Evolutionary conservation across 768 basidiomycete genomes (phyloP).

Genomic region (Lactifluus rugatus): DNA sequence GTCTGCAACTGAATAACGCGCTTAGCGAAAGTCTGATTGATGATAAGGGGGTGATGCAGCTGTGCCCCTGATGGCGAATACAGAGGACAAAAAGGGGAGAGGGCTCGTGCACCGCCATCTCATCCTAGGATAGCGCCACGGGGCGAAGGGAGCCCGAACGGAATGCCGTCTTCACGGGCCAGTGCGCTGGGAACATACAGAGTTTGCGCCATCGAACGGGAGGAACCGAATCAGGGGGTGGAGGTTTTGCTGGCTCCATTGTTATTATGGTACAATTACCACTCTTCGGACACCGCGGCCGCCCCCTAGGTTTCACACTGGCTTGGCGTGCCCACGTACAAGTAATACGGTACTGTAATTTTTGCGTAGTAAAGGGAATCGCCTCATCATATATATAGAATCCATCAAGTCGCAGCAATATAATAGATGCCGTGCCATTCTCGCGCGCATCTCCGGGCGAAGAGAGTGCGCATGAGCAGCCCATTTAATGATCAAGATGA

Average conservation of each 20-base stretch:
- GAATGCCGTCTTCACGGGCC: neutral
- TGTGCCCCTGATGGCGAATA: too few species aligned
- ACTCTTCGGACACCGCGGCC: neutral
- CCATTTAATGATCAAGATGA: neutral
- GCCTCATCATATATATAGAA: neutral
- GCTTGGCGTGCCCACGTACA: too few species aligned
- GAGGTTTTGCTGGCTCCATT: neutral
- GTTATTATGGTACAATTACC: too few species aligned
- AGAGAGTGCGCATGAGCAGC: neutral
- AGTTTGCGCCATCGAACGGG: neutral
- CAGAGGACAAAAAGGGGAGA: neutral
- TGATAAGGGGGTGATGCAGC: neutral
- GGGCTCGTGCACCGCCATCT: neutral
- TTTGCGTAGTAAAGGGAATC: neutral
- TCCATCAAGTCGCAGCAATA: neutral
- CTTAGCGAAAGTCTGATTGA: neutral
- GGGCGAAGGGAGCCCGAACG: neutral
- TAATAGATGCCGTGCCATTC: conserved; percentile 2
- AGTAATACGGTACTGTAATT: too few species aligned
- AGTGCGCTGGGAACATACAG: neutral
- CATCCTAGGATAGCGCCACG: neutral
- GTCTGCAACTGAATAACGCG: neutral
- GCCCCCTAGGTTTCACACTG: neutral
- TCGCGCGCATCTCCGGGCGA: conserved; percentile 1
- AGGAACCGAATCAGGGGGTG: neutral